phyloP scores from a whole-genome alignment of 139 green algal species.

The Microglena sp. region DNA sequence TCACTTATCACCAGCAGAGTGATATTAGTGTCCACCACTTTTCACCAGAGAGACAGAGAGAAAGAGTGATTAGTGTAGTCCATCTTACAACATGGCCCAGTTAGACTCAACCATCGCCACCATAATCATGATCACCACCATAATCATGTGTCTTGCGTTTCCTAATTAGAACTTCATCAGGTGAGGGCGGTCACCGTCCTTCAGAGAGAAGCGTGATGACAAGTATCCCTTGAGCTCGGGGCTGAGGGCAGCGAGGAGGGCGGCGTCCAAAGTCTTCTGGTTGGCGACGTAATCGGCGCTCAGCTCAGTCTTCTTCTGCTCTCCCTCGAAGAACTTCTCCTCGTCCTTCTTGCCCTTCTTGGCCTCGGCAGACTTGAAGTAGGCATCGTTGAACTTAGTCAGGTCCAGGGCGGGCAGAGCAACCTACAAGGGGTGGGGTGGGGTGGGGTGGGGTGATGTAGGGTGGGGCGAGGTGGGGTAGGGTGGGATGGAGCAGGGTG shows the following conservation, averaged over 20 bases:
- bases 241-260: conserved; percentile 45
- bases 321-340: conserved; percentile 69
- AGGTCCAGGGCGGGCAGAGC: conserved; percentile 62
- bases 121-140: too few relatives aligned
- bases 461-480: too few relatives aligned
- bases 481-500: too few relatives aligned
- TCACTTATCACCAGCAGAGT: too few relatives aligned
- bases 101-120: too few relatives aligned
- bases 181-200: conserved; percentile 84
- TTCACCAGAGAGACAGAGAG: too few relatives aligned
- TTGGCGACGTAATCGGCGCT: conserved; percentile 73
- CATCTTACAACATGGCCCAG: too few relatives aligned
- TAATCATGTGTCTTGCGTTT: too few relatives aligned
- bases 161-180: conserved; percentile 87
- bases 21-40: too few relatives aligned
- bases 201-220: conserved; percentile 76
- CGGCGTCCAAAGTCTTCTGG: conserved; percentile 86
- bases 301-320: conserved; percentile 73
- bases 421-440: conserved; percentile 70
- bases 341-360: conserved; percentile 76
- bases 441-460: not conserved
- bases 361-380: conserved; percentile 81
- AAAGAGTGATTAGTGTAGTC: too few relatives aligned
- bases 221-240: conserved; percentile 65
- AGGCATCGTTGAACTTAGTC: conserved; percentile 77